phyloP scores from a whole-genome alignment of 257 asterid species.

The Fraxinus anomala region DNA sequence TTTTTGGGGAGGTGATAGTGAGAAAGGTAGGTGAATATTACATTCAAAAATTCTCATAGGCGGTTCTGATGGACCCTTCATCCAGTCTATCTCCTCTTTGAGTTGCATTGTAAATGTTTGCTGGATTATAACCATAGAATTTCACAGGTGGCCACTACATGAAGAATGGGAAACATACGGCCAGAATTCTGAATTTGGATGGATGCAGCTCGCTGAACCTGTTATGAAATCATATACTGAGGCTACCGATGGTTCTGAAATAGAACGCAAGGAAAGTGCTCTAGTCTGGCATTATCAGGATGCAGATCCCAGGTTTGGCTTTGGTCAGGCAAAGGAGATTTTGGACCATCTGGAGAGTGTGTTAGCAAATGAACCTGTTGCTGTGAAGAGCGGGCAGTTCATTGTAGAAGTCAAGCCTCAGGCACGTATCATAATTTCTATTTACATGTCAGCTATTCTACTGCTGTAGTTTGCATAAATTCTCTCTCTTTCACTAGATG shows the following conservation, averaged over 20 bases:
- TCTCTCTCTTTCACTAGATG: background rate
- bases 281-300: slow-evolving; percentile 89
- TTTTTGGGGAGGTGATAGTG: background rate
- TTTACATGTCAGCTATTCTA: slow-evolving; percentile 6
- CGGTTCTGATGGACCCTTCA: background rate
- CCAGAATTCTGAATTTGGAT: slow-evolving; percentile 74
- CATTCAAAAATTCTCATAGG: background rate
- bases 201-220: slow-evolving; percentile 92
- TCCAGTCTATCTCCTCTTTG: background rate
- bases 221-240: slow-evolving; percentile 88
- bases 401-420: slow-evolving; percentile 96
- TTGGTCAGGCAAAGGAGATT: slow-evolving; percentile 88
- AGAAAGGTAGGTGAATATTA: background rate
- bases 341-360: slow-evolving; percentile 93
- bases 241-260: slow-evolving; percentile 86
- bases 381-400: slow-evolving; percentile 88
- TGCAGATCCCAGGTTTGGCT: slow-evolving; percentile 85
- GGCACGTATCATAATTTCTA: slow-evolving; percentile 42
- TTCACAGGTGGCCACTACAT: slow-evolving; percentile 68
- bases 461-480: background rate
- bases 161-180: slow-evolving; percentile 76
- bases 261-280: slow-evolving; percentile 85
- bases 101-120: slow-evolving; percentile 16
- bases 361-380: slow-evolving; percentile 90
- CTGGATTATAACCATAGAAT: slow-evolving; percentile 25